Evolutionary conservation across 108 stramenopile genomes (phyloP), one percentile per base, ranked within the genome.

Genomic region (Nitzschia sp.): DNA sequence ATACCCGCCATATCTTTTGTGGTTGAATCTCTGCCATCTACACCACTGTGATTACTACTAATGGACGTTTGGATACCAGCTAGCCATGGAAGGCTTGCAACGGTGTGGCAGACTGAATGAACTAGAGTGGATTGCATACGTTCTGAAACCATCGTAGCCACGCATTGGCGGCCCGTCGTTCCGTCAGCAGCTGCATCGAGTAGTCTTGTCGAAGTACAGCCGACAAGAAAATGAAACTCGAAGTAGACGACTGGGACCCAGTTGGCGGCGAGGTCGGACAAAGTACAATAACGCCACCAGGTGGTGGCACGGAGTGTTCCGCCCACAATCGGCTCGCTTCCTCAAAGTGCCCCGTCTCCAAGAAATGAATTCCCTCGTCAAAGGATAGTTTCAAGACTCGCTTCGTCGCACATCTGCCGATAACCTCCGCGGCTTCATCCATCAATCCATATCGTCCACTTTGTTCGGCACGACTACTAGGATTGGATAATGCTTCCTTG

Each of bases 391-490:
- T 5, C 3, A 66, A 17, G 30, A 66, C 6, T 5, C 64, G 64
- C 21, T 66, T 66, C 2, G 64, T 66, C 18, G 64, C 64, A 29
- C 48, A 32, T n/a, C 9, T 6, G 4, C 31, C 64, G 3, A 66
- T 11, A 51, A 66, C 8, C 18, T 66, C 64, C 24, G 32, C 49
- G 4, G 49, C 64, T 53, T 66, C 64, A 32, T 66, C 64, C 48
- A 51, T 6, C 8, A 66, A 19, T 31, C 49, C 64, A 34, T 66
- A 66, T n/a, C 64, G 46, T 11, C 64, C 64, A 62, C 60, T 62
- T 36, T 24, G 33, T 18, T 36, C 60, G 3, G 34, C 21, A 15
- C 60, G 60, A 32, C 9, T 42, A 8, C n/a, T 19, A 8, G 29
- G 23, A 3, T 8, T 53, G 23, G 6, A 13, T 5, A 8, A 24